Conservation (phyloP, 2,329 filamentous ascomycete genomes). For the Epichloe uncinata region DNA sequence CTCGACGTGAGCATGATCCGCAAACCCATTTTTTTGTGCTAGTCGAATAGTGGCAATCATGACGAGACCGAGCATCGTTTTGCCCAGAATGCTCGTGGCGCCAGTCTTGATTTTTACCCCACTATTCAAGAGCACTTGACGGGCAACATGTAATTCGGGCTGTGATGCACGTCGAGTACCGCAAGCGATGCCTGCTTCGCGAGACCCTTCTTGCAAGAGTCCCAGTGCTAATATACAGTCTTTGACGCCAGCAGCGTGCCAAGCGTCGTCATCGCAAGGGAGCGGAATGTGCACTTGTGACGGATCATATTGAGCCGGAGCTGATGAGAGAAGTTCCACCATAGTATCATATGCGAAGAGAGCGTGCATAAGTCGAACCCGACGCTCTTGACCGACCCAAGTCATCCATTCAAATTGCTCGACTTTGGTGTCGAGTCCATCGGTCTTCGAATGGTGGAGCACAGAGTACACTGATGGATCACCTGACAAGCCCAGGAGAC, state of each 20-base stretch:
- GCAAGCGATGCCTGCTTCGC: slow-evolving; percentile 42
- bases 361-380: slow-evolving; percentile 50
- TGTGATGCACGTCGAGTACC: slow-evolving; percentile 32
- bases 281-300: slow-evolving; percentile 55
- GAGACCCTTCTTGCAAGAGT: slow-evolving; percentile 37
- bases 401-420: slow-evolving; percentile 36
- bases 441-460: slow-evolving; percentile 49
- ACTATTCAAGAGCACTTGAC: slow-evolving; percentile 47
- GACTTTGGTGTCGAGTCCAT: slow-evolving; percentile 23
- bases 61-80: slow-evolving; percentile 20
- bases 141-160: slow-evolving; percentile 46
- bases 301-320: slow-evolving; percentile 46
- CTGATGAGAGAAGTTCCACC: slow-evolving; percentile 59
- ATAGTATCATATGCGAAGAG: slow-evolving; percentile 52
- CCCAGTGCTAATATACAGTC: slow-evolving; percentile 55
- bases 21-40: slow-evolving; percentile 16
- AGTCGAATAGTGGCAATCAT: slow-evolving; percentile 47
- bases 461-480: slow-evolving; percentile 28
- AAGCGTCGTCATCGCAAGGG: slow-evolving; percentile 59
- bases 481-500: slow-evolving; percentile 38
- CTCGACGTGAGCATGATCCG: neutral
- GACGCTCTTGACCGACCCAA: slow-evolving; percentile 61
- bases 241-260: slow-evolving; percentile 48
- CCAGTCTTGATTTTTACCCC: slow-evolving; percentile 10
- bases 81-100: neutral